Evolutionary conservation across 306 rosid species (phyloP).

Genomic region (Quercus variabilis): DNA sequence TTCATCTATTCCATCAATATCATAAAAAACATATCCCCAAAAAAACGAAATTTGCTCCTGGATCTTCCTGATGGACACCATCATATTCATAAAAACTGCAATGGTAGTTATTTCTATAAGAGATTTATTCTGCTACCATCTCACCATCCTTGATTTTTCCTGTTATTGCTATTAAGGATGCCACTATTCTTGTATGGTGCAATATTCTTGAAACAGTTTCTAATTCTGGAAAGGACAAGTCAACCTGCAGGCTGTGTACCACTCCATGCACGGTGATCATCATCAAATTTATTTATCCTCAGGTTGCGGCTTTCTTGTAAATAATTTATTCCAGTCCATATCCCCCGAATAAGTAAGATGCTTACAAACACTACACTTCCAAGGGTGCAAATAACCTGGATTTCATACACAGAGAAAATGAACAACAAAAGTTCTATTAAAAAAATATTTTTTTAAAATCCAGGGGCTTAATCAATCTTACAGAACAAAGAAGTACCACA

Average conservation of each 20-base stretch:
- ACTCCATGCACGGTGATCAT: conserved; percentile 50
- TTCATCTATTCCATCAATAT: background rate
- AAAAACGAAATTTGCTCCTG: background rate
- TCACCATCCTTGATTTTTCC: background rate
- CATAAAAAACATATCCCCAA: background rate
- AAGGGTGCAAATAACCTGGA: conserved; percentile 72
- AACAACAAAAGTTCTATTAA: background rate
- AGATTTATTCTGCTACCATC: background rate
- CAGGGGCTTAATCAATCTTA: background rate
- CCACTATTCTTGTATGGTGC: background rate
- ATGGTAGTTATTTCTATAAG: background rate
- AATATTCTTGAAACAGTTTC: background rate
- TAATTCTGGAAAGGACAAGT: background rate
- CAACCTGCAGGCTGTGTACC: conserved; percentile 55
- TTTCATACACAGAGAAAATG: conserved; percentile 1
- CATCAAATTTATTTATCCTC: conserved; percentile 30
- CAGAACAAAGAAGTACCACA: background rate
- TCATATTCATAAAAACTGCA: background rate
- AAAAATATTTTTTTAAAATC: background rate
- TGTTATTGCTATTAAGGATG: background rate
- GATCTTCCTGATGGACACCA: background rate
- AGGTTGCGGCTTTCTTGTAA: conserved; percentile 50
- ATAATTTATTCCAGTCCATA: conserved; percentile 61
- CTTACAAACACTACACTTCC: conserved; percentile 71
- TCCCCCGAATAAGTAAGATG: conserved; percentile 70